Evolutionary conservation across 352 stramenopile genomes (phyloP).

Genomic region (Globisporangium megalacanthum): DNA sequence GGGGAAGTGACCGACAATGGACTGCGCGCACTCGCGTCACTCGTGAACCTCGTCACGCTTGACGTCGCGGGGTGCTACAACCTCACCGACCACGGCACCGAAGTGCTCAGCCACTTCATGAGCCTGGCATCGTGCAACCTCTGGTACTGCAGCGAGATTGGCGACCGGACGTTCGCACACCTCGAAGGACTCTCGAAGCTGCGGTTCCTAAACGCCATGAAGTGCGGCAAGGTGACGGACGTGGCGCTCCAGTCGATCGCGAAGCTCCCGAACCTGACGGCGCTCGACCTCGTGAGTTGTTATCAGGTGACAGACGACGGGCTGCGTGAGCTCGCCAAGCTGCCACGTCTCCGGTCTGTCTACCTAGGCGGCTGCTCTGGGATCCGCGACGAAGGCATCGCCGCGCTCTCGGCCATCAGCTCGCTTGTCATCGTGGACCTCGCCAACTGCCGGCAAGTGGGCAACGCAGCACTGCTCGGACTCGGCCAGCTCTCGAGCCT

Average conservation of each 20-base stretch:
- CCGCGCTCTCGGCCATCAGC: conserved; percentile 27
- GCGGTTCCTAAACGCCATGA: conserved; percentile 79
- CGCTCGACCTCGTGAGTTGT: conserved; percentile 75
- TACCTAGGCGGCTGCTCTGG: conserved; percentile 59
- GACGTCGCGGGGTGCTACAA: conserved; percentile 80
- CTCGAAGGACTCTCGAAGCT: conserved; percentile 47
- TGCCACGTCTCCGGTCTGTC: conserved; percentile 52
- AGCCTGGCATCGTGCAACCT: conserved; percentile 65
- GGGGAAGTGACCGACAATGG: conserved; percentile 65
- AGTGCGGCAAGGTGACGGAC: conserved; percentile 71
- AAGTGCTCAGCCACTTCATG: conserved; percentile 48
- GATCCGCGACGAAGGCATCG: conserved; percentile 56
- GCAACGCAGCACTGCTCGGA: conserved; percentile 50
- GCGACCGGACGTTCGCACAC: conserved; percentile 50
- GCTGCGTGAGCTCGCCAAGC: conserved; percentile 26
- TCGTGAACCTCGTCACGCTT: conserved; percentile 53
- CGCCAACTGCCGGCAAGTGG: conserved; percentile 68
- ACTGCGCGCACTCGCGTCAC: conserved; percentile 37
- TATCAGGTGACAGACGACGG: conserved; percentile 61
- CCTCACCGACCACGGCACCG: conserved; percentile 59
- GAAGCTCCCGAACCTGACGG: conserved; percentile 47
- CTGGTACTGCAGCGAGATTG: conserved; percentile 83
- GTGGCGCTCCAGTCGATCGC: conserved; percentile 36
- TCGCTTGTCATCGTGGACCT: conserved; percentile 62
- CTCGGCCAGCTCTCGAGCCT: conserved; percentile 51